A percentile compares a stretch with the other conserved stretches of the same genome.
Evolutionary conservation across 2,329 filamentous ascomycete genomes (phyloP).

Genomic region (Chlorencoelia australis): DNA sequence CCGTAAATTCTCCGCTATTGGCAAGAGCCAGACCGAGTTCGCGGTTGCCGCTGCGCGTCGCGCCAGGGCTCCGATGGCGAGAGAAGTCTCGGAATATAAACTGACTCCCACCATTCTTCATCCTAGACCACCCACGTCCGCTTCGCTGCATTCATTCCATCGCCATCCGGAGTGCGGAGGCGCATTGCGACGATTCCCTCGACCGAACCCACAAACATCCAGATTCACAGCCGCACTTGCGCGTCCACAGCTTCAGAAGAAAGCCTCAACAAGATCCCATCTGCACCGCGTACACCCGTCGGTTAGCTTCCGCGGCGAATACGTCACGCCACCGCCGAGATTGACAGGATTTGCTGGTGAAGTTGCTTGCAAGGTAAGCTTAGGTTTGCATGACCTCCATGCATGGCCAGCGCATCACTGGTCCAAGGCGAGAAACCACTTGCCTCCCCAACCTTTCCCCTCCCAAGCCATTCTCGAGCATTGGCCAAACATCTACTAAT

Average conservation of each 20-base stretch:
- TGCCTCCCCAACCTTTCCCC: slow-evolving; percentile 17
- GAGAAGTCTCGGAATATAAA: background rate
- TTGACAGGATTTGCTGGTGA: slow-evolving; percentile 20
- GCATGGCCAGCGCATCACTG: slow-evolving; percentile 28
- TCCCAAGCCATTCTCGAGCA: slow-evolving; percentile 21
- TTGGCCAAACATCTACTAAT: slow-evolving; percentile 23
- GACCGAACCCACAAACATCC: slow-evolving; percentile 1
- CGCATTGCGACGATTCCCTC: too few relatives aligned
- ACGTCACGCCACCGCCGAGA: slow-evolving; percentile 19
- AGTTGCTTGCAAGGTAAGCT: slow-evolving; percentile 27
- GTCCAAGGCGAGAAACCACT: slow-evolving; percentile 21
- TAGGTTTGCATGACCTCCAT: slow-evolving; percentile 22
- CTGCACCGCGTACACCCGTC: background rate
- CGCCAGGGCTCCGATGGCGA: slow-evolving; percentile 1
- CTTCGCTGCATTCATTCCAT: background rate
- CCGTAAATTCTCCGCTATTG: background rate
- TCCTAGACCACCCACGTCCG: background rate
- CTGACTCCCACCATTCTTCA: background rate
- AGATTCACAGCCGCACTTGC: background rate
- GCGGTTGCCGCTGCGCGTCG: slow-evolving; percentile 13
- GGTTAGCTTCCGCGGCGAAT: background rate
- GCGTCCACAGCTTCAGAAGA: background rate
- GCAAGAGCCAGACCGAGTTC: background rate
- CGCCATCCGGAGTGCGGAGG: too few relatives aligned
- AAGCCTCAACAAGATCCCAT: background rate